Base-by-base conservation (phyloP, 306 rosid genomes). In the Mimosa pudica region DNA sequence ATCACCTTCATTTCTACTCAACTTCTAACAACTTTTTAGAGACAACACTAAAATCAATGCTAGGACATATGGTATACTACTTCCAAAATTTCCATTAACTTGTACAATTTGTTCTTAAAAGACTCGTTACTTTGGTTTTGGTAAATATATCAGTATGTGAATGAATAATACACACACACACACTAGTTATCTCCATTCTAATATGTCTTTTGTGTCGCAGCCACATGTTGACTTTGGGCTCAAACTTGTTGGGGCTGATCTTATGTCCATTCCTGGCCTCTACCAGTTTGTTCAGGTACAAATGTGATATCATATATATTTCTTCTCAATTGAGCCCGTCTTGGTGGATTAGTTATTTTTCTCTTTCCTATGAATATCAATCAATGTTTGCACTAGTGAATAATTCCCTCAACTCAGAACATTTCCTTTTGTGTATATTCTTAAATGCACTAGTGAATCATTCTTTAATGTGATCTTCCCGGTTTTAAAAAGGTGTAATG, bases 181-280 rank as follows among this genome's bases (percentile, higher is more conserved):
- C 42, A 79, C 30, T 24, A 24, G 1, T 85, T 52, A 49, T 74
- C 57, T 51, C 44, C 62, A 41, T 30, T 16, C 41, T 55, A 65
- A 65, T 8, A 13, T 73, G 35, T 60, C 76, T 79, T 68, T 77
- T 74, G 35, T 73, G 77, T 71, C 81, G 85, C 90, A 94, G 98
- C 98, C 97, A 66, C 88, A 89, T 85, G 91, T 94, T 83, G 98
- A 94, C 89, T 94, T 94, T 85, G 97, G 97, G 82, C 81, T 94
- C 78, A 94, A 89, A 86, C 90, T 94, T 54, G 1, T 86, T 8
- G 96, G 98, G 79, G 93, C 90, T 79, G 97, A 94, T 86, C 90
- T 94, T 66, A 92, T 94, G 98, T 87, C 97, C 60, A 91, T 92
- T 84, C 98, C 97, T 48, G 98, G 97, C 41, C 86, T 89, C 82